Base-by-base conservation (phyloP, 2,329 filamentous ascomycete species). In the Fusarium scirpi region DNA sequence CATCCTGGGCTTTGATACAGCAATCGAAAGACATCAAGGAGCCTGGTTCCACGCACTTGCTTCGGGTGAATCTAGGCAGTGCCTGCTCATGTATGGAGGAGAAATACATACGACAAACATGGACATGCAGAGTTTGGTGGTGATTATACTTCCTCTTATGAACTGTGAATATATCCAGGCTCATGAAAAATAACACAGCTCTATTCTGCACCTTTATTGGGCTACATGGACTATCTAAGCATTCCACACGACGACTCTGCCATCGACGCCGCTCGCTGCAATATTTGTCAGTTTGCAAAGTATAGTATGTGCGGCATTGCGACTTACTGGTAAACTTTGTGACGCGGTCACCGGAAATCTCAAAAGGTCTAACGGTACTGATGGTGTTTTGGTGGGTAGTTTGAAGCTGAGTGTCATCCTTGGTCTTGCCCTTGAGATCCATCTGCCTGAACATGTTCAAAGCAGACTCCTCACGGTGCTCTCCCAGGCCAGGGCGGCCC, bases 381-480 rank as follows among this genome's bases (percentile, higher is more conserved):
- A 99, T 93, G 27, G 94, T 97, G 83, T 99, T 99, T 80, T 99
- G 96, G 82, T 99, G 96, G 48, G 96, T 90, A 13, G 96, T 98
- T 83, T 94, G 96, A 74, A 99, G 86, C 83, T 97, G 93, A 6
- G 94, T 98, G 79, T 98, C 94, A 76, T 97, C 94, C 78, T 93
- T 93, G 59, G 86, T 85, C 82, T 97, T 97, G 68, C 96, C 96
- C 86, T 96, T 97, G 71, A 99, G 86, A 81, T 99, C 96, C 96
- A 99, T 98, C 84, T 98, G 94, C 76, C 90, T 90, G 84, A 99
- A 99, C 94, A 98, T 97, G 82, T 98, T 97, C 80, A 98, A 85
- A 25, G 96, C 96, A 71, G 92, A 96, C 80, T 98, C 96, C 82
- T 98, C 96, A 32, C 92, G 87, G 63, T 85, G 84, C 58, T 89